A percentile compares a stretch with the other conserved stretches of the same genome.
phyloP scores from a whole-genome alignment of 805 yeast species.

The Hanseniaspora singularis region DNA sequence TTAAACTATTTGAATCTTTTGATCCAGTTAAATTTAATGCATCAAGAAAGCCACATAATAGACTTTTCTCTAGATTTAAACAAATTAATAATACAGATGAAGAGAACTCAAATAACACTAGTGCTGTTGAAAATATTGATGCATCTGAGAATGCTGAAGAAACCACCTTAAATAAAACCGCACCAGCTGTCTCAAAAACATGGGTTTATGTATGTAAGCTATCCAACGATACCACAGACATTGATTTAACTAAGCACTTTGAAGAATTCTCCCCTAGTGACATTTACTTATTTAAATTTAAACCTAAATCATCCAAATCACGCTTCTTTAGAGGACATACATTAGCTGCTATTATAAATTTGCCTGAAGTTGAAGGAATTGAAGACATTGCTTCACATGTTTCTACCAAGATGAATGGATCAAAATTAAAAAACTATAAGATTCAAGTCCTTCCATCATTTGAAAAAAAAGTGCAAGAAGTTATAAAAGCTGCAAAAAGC shows the following conservation, averaged over 20 bases:
- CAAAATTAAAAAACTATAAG: constrained; percentile 31
- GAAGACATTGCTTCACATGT: constrained; percentile 23
- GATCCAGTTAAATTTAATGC: constrained; percentile 5
- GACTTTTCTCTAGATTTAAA: background rate
- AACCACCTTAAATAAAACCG: background rate
- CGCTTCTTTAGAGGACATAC: constrained; percentile 28
- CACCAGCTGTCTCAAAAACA: constrained; percentile 28
- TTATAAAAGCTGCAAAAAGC: constrained; percentile 29
- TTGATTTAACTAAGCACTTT: constrained; percentile 36
- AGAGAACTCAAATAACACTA: background rate
- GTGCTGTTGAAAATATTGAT: background rate
- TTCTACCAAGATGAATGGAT: constrained; percentile 27
- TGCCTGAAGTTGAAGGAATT: constrained; percentile 34
- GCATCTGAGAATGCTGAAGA: background rate
- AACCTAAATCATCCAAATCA: constrained; percentile 21
- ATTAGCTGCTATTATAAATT: constrained; percentile 42
- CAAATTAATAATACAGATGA: background rate
- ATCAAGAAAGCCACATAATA: background rate
- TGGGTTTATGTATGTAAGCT: constrained; percentile 37
- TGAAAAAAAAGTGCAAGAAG: constrained; percentile 35
- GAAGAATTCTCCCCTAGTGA: constrained; percentile 36
- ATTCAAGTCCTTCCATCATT: constrained; percentile 33
- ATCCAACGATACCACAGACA: constrained; percentile 33
- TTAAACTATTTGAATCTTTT: constrained; percentile 10
- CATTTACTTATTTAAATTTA: constrained; percentile 37